Base-by-base conservation (phyloP, 257 asterid species). In the Petunia axillaris region DNA sequence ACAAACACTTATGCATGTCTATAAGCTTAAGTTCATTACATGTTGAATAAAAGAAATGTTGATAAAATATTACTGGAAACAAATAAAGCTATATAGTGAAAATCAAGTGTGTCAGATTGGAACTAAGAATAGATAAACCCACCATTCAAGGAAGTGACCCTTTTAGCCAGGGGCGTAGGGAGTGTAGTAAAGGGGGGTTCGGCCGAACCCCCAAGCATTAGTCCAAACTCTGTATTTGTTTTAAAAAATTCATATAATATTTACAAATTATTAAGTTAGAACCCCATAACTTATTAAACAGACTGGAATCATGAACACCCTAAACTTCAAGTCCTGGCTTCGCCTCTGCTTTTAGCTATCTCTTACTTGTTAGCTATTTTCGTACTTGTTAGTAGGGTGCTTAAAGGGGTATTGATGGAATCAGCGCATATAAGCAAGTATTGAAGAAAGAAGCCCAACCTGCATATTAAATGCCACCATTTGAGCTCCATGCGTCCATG, bases 401-500 rank as follows among this genome's bases (percentile, higher is more conserved):
- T 67, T 67, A 67, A 43, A 43, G 76, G 37, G 76, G 57, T 68
- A 4, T 4, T 16, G 64, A 2, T 50, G 60, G 77, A 50, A 38
- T 50, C 60, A 50, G 4, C 6, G 11, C 44, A 71, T 44, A 6
- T 35, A 35, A 48, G 60, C 62, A 50, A 71, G 44, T 53, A 7
- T 46, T 10, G 43, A 79, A 84, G 64, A 60, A 4, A 68, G 75
- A 78, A 75, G 36, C 11, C 81, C 67, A 81, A 92, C 97, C 97
- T 94, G 98, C 98, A 94, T 92, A 81, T 94, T 94, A 87, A 92
- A 90, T 80, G 98, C 97, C 74, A 94, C 97, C 98, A 94, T 92
- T 84, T 94, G 98, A 70, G 98, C 98, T 86, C 98, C 98, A 84
- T 92, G 97, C 81, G 88, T 80, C 98, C 98, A 94, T 66, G 91